These are phyloP conservation scores for Fusarium nelsonii DNA, from an alignment of 2,329 filamentous ascomycete genomes.

Conservation along the genomic window DNA sequence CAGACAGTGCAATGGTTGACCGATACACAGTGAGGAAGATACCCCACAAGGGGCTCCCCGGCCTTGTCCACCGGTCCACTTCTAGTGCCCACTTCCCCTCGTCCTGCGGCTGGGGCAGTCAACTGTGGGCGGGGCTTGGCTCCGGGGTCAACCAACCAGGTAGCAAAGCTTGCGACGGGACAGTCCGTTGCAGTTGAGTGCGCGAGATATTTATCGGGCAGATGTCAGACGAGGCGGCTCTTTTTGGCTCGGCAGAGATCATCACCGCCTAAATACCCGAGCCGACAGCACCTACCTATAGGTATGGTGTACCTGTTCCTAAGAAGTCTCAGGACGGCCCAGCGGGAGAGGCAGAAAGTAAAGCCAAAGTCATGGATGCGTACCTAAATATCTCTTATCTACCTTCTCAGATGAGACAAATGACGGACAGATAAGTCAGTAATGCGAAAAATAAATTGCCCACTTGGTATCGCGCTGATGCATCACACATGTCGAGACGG, in stretches of 20 bases:
- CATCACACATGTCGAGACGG: slow-evolving; percentile 41
- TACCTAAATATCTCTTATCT: no score
- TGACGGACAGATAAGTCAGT: neutral
- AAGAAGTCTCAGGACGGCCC: neutral
- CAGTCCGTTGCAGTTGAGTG: slow-evolving; percentile 35
- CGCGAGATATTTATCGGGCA: slow-evolving; percentile 36
- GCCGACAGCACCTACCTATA: neutral
- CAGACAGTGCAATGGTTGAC: slow-evolving; percentile 13
- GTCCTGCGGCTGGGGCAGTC: slow-evolving; percentile 43
- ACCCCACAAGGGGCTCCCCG: slow-evolving; percentile 32
- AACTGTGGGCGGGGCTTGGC: slow-evolving; percentile 17
- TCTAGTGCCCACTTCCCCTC: slow-evolving; percentile 44
- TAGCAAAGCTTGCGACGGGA: slow-evolving; percentile 15
- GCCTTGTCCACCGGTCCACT: slow-evolving; percentile 1
- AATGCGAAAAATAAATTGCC: slow-evolving; percentile 9
- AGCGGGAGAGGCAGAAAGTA: neutral
- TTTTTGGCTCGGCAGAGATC: slow-evolving; percentile 32
- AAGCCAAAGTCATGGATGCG: neutral
- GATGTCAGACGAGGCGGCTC: slow-evolving; percentile 38
- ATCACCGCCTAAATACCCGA: slow-evolving; percentile 14
- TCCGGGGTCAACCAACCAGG: slow-evolving; percentile 32
- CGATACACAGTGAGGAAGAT: slow-evolving; percentile 10
- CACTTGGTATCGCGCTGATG: slow-evolving; percentile 26
- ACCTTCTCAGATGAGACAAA: neutral
- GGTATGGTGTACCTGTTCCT: neutral